These are phyloP conservation scores for Parmales sp. DNA, from an alignment of 108 stramenopile species.

Conservation along the genomic window DNA sequence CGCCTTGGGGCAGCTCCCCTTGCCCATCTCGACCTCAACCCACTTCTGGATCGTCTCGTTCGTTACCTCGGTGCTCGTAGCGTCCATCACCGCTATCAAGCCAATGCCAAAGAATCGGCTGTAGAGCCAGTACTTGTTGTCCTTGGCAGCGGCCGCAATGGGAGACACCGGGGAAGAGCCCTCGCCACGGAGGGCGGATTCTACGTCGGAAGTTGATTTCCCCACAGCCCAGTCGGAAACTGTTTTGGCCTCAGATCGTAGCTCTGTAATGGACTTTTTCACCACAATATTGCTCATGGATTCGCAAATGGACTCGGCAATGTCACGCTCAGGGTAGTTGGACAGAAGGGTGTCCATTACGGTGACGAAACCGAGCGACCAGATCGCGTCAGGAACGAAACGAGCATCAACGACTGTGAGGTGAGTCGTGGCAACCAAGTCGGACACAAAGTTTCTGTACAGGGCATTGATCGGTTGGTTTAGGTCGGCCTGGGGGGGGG, in stretches of 20 bases:
- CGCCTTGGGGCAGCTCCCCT: not conserved
- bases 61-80: not conserved
- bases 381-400: conserved; percentile 69
- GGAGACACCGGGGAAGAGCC: conserved; percentile 47
- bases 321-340: conserved; percentile 80
- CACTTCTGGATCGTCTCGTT: conserved; percentile 26
- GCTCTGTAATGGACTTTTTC: conserved; percentile 52
- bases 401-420: conserved; percentile 82
- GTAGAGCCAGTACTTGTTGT: conserved; percentile 81
- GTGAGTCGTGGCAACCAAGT: conserved; percentile 83
- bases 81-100: conserved; percentile 66
- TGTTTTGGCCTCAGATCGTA: conserved; percentile 62
- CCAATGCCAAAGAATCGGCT: conserved; percentile 78
- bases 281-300: conserved; percentile 69
- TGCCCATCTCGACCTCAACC: conserved; percentile 28
- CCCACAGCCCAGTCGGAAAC: conserved; percentile 69
- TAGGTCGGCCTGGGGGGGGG: conserved; percentile 5
- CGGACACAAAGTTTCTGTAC: conserved; percentile 82
- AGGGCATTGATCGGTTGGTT: conserved; percentile 65
- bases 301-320: conserved; percentile 56
- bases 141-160: conserved; percentile 55
- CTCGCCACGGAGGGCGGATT: conserved; percentile 66
- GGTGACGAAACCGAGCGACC: conserved; percentile 63
- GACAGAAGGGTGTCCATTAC: conserved; percentile 64
- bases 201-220: conserved; percentile 72